Base-by-base conservation (phyloP, 2,329 filamentous ascomycete genomes). In the Phyllosticta citribraziliensis region DNA sequence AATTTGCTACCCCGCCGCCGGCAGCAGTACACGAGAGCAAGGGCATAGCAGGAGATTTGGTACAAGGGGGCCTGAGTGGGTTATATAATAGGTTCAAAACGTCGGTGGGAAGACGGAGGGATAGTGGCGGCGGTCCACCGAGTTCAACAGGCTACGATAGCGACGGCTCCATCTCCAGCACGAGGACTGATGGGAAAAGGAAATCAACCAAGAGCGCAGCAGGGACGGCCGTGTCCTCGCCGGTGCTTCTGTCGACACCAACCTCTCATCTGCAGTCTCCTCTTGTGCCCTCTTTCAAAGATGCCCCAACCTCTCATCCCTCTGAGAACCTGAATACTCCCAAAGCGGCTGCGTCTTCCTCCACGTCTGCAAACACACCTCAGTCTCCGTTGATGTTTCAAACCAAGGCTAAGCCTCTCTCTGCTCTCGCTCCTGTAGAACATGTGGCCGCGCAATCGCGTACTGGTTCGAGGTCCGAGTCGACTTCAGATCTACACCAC, bases 21-120 rank as follows among this genome's bases (percentile, higher is more conserved):
- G 76, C 83, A 1, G 78, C 81, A 1, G 75, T 78, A 14, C 74
- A 80, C 24, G 91, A 96, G 67, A 84, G 79, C 62, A 91, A 90
- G 71, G 83, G 83, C 9, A 78, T 89, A 47, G 80, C 87, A 0
- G 84, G 85, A 25, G 91, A 96, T 62, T 74, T 88, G 51, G 84
- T 94, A 22, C 89, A 94, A 64, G 89, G 93, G 73, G 91, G 93
- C 4, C 79, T 97, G 55, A 96, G 89, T 70, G 91, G 93, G 0
- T 78, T 97, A 47, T 97, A 97, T 73, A 94, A 84, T 74, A 86
- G 91, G 47, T 82, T 97, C 67, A 86, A 87, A 70, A 89, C 89
- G 61, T 91, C 87, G 0, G 89, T 95, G n/a, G 88, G 87, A 17
- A 88, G 80, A 14, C 83, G 81, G 52, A 87, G 83, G 66, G 83